Percentiles rank a stretch among this genome's conserved stretches.
Evolutionary conservation across 306 rosid genomes (phyloP).

Genomic region (Mimosa bimucronata): DNA sequence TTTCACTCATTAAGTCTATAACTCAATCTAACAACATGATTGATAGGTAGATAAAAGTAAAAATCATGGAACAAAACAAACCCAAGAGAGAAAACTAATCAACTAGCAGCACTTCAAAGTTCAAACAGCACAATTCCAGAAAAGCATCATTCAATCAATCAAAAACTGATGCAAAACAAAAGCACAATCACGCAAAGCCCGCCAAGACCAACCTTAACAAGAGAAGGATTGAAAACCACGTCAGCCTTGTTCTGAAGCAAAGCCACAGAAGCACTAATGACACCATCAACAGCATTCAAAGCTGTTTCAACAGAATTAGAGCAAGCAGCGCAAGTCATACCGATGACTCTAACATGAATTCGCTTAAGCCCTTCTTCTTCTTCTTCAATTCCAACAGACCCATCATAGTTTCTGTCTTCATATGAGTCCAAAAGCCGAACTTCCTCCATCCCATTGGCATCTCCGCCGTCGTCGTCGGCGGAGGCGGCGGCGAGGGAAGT

Average conservation of each 20-base stretch:
- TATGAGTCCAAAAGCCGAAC: constrained; percentile 78
- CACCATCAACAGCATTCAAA: constrained; percentile 62
- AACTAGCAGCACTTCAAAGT: too few species aligned
- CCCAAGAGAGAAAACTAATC: too few species aligned
- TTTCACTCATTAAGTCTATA: background rate
- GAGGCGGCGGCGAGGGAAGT: constrained; percentile 31
- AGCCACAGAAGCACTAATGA: constrained; percentile 73
- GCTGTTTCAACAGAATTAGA: constrained; percentile 84
- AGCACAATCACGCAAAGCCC: background rate
- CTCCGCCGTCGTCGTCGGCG: background rate
- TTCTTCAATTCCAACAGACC: constrained; percentile 31
- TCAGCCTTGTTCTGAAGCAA: constrained; percentile 87
- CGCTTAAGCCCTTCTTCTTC: constrained; percentile 48
- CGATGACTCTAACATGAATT: constrained; percentile 71
- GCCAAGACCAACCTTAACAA: constrained; percentile 72
- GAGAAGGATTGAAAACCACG: constrained; percentile 62
- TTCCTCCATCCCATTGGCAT: constrained; percentile 61
- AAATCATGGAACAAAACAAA: too few species aligned
- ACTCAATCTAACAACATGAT: background rate
- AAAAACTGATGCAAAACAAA: background rate
- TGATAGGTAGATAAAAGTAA: constrained; percentile 1
- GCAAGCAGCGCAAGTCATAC: constrained; percentile 96
- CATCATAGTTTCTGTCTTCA: constrained; percentile 31
- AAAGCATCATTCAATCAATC: background rate
- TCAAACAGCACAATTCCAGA: too few species aligned